Percentiles rank a stretch among this genome's conserved stretches.
These are phyloP conservation scores for Sanghuangporus sanghuang DNA, from an alignment of 1,284 basidiomycete genomes.

Conservation along the genomic window DNA sequence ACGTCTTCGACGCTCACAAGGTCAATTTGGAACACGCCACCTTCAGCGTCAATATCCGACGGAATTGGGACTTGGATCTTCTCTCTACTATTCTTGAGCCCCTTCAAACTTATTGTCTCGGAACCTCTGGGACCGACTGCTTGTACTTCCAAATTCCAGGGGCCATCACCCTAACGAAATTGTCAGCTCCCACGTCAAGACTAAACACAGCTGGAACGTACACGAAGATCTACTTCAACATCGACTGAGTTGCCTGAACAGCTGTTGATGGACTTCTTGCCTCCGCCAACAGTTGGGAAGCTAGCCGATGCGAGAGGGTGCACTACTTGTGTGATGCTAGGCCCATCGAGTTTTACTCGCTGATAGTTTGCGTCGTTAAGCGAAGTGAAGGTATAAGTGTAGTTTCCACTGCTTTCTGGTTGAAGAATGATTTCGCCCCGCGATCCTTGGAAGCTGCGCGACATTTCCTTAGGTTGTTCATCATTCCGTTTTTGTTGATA, in stretches of 20 bases:
- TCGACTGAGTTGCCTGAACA: constrained; percentile 74
- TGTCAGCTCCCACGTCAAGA: background rate
- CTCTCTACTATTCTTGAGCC: constrained; percentile 51
- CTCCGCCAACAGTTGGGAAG: constrained; percentile 49
- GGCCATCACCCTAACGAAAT: constrained; percentile 68
- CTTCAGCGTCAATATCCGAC: constrained; percentile 57
- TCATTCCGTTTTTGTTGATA: constrained; percentile 75
- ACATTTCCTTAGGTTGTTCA: constrained; percentile 50
- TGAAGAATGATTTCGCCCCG: constrained; percentile 84
- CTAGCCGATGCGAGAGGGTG: constrained; percentile 81
- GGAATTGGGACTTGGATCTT: constrained; percentile 66
- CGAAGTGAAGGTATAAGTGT: constrained; percentile 78
- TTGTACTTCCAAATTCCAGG: constrained; percentile 82
- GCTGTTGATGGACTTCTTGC: constrained; percentile 50
- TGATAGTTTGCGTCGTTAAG: constrained; percentile 86
- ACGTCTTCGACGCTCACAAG: constrained; percentile 84
- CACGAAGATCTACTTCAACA: constrained; percentile 74
- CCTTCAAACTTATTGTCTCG: constrained; percentile 50
- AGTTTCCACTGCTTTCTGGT: constrained; percentile 86
- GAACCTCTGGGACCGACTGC: constrained; percentile 64
- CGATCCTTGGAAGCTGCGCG: constrained; percentile 63
- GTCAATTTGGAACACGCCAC: constrained; percentile 79
- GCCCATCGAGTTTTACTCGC: constrained; percentile 63
- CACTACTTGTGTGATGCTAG: constrained; percentile 80
- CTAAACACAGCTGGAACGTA: constrained; percentile 29